Evolutionary conservation across 208 protist genomes (phyloP).

Genomic region (Wallacemonas collosoma): DNA sequence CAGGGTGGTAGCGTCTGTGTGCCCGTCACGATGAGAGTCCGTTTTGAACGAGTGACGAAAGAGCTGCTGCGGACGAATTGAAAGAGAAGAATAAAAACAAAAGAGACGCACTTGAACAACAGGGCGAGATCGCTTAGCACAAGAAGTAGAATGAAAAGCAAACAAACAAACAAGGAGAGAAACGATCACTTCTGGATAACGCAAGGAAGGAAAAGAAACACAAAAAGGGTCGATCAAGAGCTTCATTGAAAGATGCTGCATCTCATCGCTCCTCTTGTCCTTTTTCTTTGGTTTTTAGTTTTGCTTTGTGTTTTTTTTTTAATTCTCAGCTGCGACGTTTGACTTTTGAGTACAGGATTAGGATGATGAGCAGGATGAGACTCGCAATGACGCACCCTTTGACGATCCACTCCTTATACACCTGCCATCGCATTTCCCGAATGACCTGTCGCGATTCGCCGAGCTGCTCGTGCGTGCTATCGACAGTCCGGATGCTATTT

Average conservation of each 20-base stretch:
- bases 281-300: not conserved
- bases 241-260: too few species aligned
- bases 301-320: constrained; percentile 13
- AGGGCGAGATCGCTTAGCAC: not conserved
- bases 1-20: too few species aligned
- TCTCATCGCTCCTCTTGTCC: not conserved
- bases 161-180: constrained; percentile 15
- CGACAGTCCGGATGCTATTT: constrained; percentile 52
- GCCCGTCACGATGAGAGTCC: too few species aligned
- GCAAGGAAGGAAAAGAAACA: too few species aligned
- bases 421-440: constrained; percentile 63
- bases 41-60: too few species aligned
- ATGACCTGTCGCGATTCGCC: constrained; percentile 55
- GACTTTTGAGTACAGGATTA: constrained; percentile 75
- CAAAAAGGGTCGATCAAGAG: too few species aligned
- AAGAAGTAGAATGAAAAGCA: not conserved
- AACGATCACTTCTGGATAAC: not conserved
- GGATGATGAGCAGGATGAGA: constrained; percentile 51
- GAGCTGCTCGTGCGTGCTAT: constrained; percentile 51
- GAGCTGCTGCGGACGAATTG: not conserved
- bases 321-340: constrained; percentile 29
- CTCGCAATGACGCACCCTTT: constrained; percentile 57
- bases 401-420: constrained; percentile 79
- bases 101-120: not conserved
- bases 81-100: not conserved